Percentiles rank a stretch among this genome's conserved stretches.
phyloP scores from a whole-genome alignment of 148 eudicot genomes.

The Heliosperma pusillum region DNA sequence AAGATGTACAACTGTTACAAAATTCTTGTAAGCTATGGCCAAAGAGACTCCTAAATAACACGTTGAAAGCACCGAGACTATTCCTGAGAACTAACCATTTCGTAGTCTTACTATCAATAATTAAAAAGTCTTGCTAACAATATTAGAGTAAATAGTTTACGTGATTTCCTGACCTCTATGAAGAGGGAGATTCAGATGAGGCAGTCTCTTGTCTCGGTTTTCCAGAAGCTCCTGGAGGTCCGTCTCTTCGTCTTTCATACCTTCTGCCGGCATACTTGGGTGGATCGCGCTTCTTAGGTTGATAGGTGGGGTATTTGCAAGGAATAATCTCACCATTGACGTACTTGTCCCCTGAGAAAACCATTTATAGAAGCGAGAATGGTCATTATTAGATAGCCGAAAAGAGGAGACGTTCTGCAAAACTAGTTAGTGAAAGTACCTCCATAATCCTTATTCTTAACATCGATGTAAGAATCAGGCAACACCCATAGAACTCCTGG shows the following conservation, averaged over 20 bases:
- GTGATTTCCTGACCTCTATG: constrained; percentile 34
- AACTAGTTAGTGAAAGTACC: constrained; percentile 33
- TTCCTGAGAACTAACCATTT: not conserved
- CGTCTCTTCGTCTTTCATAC: constrained; percentile 81
- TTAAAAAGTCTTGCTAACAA: not conserved
- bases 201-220: constrained; percentile 55
- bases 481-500: constrained; percentile 97
- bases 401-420: not conserved
- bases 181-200: constrained; percentile 55
- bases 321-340: constrained; percentile 90
- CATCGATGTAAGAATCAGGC: constrained; percentile 94
- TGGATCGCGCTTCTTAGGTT: constrained; percentile 59
- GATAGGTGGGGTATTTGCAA: constrained; percentile 85
- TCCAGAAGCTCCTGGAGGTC: constrained; percentile 54
- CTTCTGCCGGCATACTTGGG: constrained; percentile 68
- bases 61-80: not conserved
- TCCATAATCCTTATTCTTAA: constrained; percentile 94
- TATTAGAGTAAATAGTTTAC: not conserved
- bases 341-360: constrained; percentile 69
- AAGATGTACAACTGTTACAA: constrained; percentile 19
- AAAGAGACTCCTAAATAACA: constrained; percentile 13
- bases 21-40: constrained; percentile 25
- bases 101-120: not conserved
- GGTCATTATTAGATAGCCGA: not conserved
- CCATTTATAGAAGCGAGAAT: not conserved